Evolutionary conservation across 306 rosid species (phyloP).

Genomic region (Malus orientalis): DNA sequence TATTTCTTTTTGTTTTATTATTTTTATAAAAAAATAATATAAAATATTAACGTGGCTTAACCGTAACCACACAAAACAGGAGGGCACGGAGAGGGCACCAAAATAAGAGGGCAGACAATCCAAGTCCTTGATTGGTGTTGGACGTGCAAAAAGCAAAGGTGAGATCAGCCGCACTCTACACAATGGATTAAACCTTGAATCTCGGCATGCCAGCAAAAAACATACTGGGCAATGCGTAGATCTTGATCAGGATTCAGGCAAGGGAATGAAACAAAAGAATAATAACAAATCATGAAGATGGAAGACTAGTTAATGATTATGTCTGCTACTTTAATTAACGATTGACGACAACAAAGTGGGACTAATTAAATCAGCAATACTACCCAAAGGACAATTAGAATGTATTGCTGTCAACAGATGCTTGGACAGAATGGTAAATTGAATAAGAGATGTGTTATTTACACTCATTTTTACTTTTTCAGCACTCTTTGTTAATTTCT

Average conservation of each 20-base stretch:
- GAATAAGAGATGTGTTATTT: no score
- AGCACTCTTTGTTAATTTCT: no score
- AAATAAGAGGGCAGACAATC: no score
- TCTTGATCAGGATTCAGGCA: background rate
- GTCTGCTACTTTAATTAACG: slow-evolving; percentile 14
- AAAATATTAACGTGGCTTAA: no score
- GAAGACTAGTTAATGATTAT: slow-evolving; percentile 7
- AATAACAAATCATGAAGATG: background rate
- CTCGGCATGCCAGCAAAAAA: background rate
- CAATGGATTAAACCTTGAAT: background rate
- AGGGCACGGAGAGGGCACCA: no score
- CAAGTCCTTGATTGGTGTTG: background rate
- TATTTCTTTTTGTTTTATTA: no score
- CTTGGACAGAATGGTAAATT: no score
- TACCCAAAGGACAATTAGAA: background rate
- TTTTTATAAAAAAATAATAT: no score
- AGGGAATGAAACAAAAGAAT: no score
- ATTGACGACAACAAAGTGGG: background rate
- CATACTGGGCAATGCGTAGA: background rate
- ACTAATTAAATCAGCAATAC: background rate
- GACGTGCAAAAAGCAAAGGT: background rate
- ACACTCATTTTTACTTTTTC: no score
- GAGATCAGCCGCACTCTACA: background rate
- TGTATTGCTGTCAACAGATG: no score
- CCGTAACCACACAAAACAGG: no score